These are phyloP conservation scores for Eimeria tenella DNA, from an alignment of 169 alveolate genomes.

Conservation along the genomic window DNA sequence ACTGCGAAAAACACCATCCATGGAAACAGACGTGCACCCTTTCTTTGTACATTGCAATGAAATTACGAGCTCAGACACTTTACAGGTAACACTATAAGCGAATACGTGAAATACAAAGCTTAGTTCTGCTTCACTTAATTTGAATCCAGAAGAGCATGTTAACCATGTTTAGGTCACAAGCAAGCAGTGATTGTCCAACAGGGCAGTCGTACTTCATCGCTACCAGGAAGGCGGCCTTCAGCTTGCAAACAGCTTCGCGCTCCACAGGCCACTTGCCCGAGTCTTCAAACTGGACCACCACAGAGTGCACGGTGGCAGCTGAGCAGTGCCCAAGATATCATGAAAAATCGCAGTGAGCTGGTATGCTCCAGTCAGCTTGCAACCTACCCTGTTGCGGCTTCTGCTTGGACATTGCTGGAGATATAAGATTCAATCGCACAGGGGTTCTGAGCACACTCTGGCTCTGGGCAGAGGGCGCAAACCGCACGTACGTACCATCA, in stretches of 20 bases:
- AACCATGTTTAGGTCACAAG: too few relatives aligned
- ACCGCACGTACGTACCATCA: background rate
- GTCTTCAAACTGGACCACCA: conserved; percentile 76
- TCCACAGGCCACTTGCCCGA: conserved; percentile 80
- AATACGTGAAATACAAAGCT: background rate
- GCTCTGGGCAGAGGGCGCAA: background rate
- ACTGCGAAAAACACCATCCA: conserved; percentile 5
- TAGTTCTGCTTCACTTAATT: too few relatives aligned
- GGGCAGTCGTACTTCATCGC: conserved; percentile 71
- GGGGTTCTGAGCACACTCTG: background rate
- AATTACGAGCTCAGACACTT: too few relatives aligned
- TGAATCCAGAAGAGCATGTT: too few relatives aligned
- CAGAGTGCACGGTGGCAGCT: conserved; percentile 69
- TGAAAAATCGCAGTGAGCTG: background rate
- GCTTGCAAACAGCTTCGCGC: conserved; percentile 50
- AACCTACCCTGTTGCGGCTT: background rate
- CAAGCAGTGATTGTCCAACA: too few relatives aligned
- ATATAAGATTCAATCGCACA: background rate
- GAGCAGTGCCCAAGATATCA: background rate
- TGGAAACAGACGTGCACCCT: background rate
- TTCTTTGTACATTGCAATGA: too few relatives aligned
- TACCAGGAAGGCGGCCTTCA: conserved; percentile 77
- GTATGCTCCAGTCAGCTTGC: background rate
- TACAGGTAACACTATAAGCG: background rate
- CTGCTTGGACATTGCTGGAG: background rate